These are phyloP conservation scores for Cladophialophora psammophila DNA, from an alignment of 2,329 filamentous ascomycete genomes.

Conservation along the genomic window DNA sequence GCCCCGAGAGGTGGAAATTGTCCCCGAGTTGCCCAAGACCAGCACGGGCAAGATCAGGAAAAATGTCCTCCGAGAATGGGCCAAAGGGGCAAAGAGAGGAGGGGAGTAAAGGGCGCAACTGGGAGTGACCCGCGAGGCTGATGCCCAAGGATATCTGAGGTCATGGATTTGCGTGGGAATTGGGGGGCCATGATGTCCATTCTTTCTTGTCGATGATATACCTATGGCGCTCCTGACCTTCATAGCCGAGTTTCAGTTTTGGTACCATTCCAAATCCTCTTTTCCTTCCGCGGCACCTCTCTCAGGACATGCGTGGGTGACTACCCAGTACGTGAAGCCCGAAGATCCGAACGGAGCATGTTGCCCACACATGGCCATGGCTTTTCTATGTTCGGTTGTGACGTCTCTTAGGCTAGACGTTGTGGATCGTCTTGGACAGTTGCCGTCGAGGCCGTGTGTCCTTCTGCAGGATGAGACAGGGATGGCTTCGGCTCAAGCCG, in stretches of 20 bases:
- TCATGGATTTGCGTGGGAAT: neutral
- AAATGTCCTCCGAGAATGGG: constrained; percentile 89
- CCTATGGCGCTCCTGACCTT: neutral
- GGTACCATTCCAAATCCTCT: neutral
- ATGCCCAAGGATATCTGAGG: neutral
- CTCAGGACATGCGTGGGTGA: neutral
- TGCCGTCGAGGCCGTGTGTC: neutral
- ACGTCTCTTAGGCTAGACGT: neutral
- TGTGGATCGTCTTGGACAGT: neutral
- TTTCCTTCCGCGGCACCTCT: neutral
- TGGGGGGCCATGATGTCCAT: neutral
- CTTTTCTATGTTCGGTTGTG: neutral
- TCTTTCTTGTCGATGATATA: neutral
- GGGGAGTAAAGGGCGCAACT: constrained; percentile 22
- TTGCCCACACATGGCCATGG: neutral
- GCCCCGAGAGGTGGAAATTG: constrained; percentile 74
- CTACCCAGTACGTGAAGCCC: neutral
- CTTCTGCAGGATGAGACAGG: neutral
- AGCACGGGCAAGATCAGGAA: constrained; percentile 97
- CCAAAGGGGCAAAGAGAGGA: constrained; percentile 60
- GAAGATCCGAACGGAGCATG: neutral
- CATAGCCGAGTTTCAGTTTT: neutral
- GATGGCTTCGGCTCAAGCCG: neutral
- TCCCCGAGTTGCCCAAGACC: constrained; percentile 92
- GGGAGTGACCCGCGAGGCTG: neutral